Conservation (phyloP, 805 yeast species). For the Candida sithepensis region DNA sequence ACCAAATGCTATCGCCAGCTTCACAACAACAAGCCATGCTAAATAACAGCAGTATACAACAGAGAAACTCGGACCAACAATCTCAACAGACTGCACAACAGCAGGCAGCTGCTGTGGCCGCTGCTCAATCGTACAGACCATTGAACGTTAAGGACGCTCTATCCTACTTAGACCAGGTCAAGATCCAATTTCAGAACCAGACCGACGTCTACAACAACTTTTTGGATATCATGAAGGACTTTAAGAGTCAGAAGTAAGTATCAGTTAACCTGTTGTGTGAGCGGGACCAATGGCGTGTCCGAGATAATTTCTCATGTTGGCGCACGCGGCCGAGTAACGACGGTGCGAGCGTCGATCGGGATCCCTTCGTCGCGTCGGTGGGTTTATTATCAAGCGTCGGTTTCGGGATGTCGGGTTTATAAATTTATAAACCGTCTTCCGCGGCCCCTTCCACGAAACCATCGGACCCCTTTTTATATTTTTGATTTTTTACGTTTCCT, state of each 20-base stretch:
- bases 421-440: too few species aligned
- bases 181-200: constrained; percentile 83
- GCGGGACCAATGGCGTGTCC: not conserved
- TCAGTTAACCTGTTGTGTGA: not conserved
- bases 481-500: not conserved
- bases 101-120: constrained; percentile 25
- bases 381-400: not conserved
- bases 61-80: constrained; percentile 7
- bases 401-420: constrained; percentile 1
- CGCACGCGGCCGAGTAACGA: not conserved
- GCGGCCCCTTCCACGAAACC: too few species aligned
- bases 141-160: constrained; percentile 94
- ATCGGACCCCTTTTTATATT: too few species aligned
- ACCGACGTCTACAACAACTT: constrained; percentile 96
- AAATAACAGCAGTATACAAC: constrained; percentile 14
- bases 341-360: too few species aligned
- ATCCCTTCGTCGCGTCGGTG: constrained; percentile 4
- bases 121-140: constrained; percentile 55
- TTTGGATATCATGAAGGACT: constrained; percentile 97
- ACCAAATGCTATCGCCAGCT: constrained; percentile 21
- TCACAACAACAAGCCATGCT: constrained; percentile 16
- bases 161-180: constrained; percentile 92
- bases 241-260: constrained; percentile 81
- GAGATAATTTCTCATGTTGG: not conserved
- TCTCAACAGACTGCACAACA: constrained; percentile 12